Evolutionary conservation across 2,329 filamentous ascomycete species (phyloP).

Genomic region (Xylaria sp.): DNA sequence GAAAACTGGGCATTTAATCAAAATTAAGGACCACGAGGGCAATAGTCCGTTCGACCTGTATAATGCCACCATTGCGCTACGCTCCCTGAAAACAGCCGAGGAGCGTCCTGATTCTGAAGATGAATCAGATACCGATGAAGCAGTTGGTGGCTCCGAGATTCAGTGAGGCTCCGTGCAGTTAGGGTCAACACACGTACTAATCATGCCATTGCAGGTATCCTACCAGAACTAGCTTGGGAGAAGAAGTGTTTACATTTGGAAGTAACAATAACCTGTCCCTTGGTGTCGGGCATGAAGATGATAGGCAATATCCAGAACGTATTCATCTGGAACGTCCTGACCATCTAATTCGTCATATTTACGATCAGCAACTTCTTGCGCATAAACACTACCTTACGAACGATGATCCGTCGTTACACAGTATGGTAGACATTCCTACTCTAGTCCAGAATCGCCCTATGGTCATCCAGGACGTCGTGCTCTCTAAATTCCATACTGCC

Average conservation of each 20-base stretch:
- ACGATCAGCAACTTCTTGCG: constrained; percentile 71
- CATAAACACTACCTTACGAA: constrained; percentile 44
- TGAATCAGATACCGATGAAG: constrained; percentile 66
- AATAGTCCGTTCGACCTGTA: constrained; percentile 96
- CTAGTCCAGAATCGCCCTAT: constrained; percentile 77
- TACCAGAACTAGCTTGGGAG: constrained; percentile 61
- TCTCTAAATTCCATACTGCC: constrained; percentile 93
- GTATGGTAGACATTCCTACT: constrained; percentile 71
- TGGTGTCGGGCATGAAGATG: constrained; percentile 94
- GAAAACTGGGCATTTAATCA: constrained; percentile 80
- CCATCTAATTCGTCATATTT: constrained; percentile 77
- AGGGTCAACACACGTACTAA: constrained; percentile 20
- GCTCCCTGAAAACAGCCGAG: constrained; percentile 64
- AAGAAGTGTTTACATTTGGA: constrained; percentile 93
- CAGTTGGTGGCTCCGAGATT: constrained; percentile 47
- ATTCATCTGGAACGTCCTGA: constrained; percentile 80
- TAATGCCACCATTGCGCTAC: constrained; percentile 82
- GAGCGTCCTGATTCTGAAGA: constrained; percentile 55
- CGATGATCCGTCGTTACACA: constrained; percentile 49
- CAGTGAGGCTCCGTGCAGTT: constrained; percentile 40
- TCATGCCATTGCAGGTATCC: constrained; percentile 42
- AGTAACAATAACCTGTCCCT: constrained; percentile 96
- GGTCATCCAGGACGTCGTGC: constrained; percentile 80
- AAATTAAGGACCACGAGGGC: constrained; percentile 94
- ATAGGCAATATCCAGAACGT: constrained; percentile 91